phyloP scores from a whole-genome alignment of 768 basidiomycete genomes.

The Mycena floridula region DNA sequence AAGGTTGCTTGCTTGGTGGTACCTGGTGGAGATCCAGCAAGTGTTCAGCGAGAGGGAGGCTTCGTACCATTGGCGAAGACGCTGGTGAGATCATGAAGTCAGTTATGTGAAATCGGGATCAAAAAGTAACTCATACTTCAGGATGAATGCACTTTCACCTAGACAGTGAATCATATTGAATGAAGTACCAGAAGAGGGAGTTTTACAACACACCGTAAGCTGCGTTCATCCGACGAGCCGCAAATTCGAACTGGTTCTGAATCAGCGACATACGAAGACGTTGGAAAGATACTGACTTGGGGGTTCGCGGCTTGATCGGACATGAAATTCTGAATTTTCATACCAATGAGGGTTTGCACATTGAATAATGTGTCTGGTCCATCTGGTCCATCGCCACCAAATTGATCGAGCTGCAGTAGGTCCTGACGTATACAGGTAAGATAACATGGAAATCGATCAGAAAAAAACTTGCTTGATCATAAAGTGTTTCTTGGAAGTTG shows the following conservation, averaged over 20 bases:
- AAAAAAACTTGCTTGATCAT: constrained; percentile 4
- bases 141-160: no score
- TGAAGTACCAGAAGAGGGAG: no score
- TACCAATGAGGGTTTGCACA: constrained; percentile 3
- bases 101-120: no score
- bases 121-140: no score
- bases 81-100: constrained; percentile 2
- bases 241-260: constrained; percentile 9
- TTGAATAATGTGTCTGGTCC: constrained; percentile 9
- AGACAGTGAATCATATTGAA: no score
- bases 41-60: no score
- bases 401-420: constrained; percentile 8
- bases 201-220: no score
- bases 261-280: no score
- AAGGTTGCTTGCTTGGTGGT: constrained; percentile 8
- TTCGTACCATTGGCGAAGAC: constrained; percentile 12
- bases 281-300: no score
- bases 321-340: constrained; percentile 2
- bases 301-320: constrained; percentile 6
- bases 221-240: constrained; percentile 4
- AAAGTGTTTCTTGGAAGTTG: constrained; percentile 11
- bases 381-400: constrained; percentile 8
- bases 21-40: no score
- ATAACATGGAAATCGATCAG: not conserved
- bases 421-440: no score